These are phyloP conservation scores for Fusarium verticillioides DNA, from an alignment of 2,329 filamentous ascomycete species.

Conservation along the genomic window DNA sequence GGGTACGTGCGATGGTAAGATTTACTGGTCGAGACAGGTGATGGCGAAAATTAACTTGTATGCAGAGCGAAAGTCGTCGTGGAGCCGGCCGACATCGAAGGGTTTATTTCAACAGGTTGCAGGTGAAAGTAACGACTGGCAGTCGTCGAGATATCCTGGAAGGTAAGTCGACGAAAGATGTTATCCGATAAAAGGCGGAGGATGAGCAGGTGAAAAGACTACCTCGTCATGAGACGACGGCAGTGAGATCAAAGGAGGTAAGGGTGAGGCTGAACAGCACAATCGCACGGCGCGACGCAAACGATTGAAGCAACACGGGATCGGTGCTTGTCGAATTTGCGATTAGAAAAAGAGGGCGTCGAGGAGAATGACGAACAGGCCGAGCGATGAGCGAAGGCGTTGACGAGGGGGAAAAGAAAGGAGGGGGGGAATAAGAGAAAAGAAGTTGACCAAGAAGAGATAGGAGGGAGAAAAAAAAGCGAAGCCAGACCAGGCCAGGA, in stretches of 20 bases:
- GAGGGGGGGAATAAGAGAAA: slow-evolving; percentile 39
- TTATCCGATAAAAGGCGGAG: slow-evolving; percentile 34
- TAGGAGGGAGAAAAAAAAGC: slow-evolving; percentile 40
- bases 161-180: slow-evolving; percentile 45
- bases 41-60: slow-evolving; percentile 33
- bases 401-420: slow-evolving; percentile 42
- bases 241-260: slow-evolving; percentile 31
- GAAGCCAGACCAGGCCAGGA: slow-evolving; percentile 38
- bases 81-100: slow-evolving; percentile 45
- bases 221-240: slow-evolving; percentile 42
- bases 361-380: slow-evolving; percentile 42
- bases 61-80: slow-evolving; percentile 41
- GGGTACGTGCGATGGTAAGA: slow-evolving; percentile 16
- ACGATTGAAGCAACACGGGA: slow-evolving; percentile 35
- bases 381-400: slow-evolving; percentile 45
- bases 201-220: slow-evolving; percentile 26
- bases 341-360: slow-evolving; percentile 36
- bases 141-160: slow-evolving; percentile 44
- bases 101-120: slow-evolving; percentile 36
- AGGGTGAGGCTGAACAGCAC: slow-evolving; percentile 21
- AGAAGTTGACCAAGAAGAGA: slow-evolving; percentile 42
- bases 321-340: slow-evolving; percentile 38
- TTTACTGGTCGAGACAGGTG: slow-evolving; percentile 14
- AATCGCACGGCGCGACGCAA: slow-evolving; percentile 37
- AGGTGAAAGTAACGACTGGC: slow-evolving; percentile 46